Evolutionary conservation across 2,329 filamentous ascomycete species (phyloP), one percentile per base, ranked within the genome.

Genomic region (Metarhizium rileyi): DNA sequence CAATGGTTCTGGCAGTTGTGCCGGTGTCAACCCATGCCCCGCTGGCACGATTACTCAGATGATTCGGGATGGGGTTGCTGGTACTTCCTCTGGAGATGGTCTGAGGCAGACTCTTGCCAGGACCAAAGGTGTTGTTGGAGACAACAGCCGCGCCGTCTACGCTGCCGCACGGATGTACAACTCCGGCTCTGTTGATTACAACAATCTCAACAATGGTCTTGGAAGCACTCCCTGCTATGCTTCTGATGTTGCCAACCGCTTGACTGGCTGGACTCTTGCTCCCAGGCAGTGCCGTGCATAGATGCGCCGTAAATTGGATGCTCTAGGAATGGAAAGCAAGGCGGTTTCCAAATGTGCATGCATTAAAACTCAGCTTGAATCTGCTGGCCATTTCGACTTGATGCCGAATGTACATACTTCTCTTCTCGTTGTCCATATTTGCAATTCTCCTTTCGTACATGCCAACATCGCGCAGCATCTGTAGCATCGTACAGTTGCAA

Each of bases 211-310:
- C 33, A 62, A 65, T 48, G 71, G 70, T 16, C 28, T 45, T 42
- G 63, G 71, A 57, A 67, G 66, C 35, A 74, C 73, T 18, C 66
- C 68, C 52, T 76, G 73, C 63, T 78, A 78, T 58, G 64, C 69
- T 12, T 67, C 63, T n/a, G 75, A 78, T 54, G 63, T 78, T 52
- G 75, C 75, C 7, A 47, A 50, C 43, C 43, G 43, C n/a, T 16
- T 45, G 16, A 22, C 20, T 4, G 43, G 43, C 43, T 45, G 43
- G 43, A 45, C 43, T 18, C 22, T 45, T 4, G 43, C 43, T 12
- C 5, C 43, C 3, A 45, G 43, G 25, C 25, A 23, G 9, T 45
- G 43, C 43, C 38, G 12, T 14, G 38, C 38, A 23, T 42, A 42
- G 25, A 42, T 33, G 30, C 9, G 30, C 16, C 2, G 10, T 5